phyloP scores from a whole-genome alignment of 2,329 filamentous ascomycete genomes.

The Davidsoniella virescens region DNA sequence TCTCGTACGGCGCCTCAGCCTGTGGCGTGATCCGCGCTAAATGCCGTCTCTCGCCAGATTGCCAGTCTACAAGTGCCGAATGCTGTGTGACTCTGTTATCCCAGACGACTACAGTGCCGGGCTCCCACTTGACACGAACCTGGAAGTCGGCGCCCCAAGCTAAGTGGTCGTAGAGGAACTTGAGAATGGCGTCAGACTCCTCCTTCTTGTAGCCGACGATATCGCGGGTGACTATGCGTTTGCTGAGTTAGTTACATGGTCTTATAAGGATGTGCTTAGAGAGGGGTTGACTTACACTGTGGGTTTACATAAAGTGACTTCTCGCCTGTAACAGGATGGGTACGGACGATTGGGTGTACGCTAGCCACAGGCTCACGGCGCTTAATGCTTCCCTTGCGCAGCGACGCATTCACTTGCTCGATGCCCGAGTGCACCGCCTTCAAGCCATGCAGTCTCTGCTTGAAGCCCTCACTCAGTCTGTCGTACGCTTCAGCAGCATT shows the following conservation, averaged over 20 bases:
- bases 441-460: constrained; percentile 63
- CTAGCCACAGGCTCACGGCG: constrained; percentile 59
- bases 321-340: constrained; percentile 68
- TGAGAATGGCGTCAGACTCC: constrained; percentile 60
- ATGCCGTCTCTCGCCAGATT: constrained; percentile 60
- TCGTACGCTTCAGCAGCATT: constrained; percentile 70
- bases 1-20: constrained; percentile 46
- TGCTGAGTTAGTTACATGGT: neutral
- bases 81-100: constrained; percentile 71
- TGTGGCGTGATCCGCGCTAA: constrained; percentile 70
- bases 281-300: constrained; percentile 43
- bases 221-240: constrained; percentile 48
- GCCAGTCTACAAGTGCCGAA: constrained; percentile 69
- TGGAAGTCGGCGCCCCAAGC: constrained; percentile 38
- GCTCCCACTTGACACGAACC: constrained; percentile 55
- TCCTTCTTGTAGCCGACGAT: constrained; percentile 78
- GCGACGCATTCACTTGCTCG: constrained; percentile 60
- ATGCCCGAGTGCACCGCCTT: constrained; percentile 66
- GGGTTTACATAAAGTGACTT: constrained; percentile 74
- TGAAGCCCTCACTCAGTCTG: constrained; percentile 63
- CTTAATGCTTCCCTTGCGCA: constrained; percentile 51
- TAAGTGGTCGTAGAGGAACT: constrained; percentile 48
- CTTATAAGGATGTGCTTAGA: neutral
- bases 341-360: constrained; percentile 63
- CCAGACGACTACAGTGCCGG: constrained; percentile 72